Base-by-base conservation (phyloP, 257 asterid species). In the Craterostigma plantagineum region DNA sequence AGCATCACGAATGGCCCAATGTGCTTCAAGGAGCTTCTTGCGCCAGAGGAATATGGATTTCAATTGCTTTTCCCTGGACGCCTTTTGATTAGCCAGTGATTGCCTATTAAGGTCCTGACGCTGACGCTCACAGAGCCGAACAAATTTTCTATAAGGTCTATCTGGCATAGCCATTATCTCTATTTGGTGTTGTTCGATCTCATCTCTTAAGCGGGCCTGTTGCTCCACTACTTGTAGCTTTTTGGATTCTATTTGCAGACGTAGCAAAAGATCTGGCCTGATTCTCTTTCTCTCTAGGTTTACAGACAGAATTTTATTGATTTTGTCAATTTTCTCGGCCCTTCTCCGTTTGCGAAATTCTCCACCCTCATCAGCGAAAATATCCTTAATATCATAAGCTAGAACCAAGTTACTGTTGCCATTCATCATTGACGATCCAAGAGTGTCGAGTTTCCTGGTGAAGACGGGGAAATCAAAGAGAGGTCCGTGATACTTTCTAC, bases 81-180 rank as follows among this genome's bases (percentile, higher is more conserved):
- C 84, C 74, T 70, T 80, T 72, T 65, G 94, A 42, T 61, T 77
- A 58, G 91, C 91, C 63, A 70, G 91, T 39, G 91, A 68, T 69
- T 90, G 99, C 77, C 96, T 75, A 64, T 75, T 63, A 41, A 90
- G 86, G 17, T 90, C 99, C 67, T 59, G 92, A n/a, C 99, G 91
- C 48, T 90, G 99, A 41, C 96, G 94, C 61, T 90, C 96, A 57
- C 99, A 90, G 42, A 90, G 70, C 51, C 99, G 61, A 49, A 84
- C 81, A 61, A 90, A 90, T 57, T 90, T 90, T 18, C 94, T 69
- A 67, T 90, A 90, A 15, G 94, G 94, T 49, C 99, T 70, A 60
- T 90, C 99, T 45, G 99, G 99, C 99, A 90, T 90, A 16, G 92
- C 75, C 99, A 90, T 77, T 48, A 90, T 90, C 63, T 90, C 99